Percentiles rank a stretch among this genome's conserved stretches.
phyloP scores from a whole-genome alignment of 768 basidiomycete genomes.

The Boletus huronensis region DNA sequence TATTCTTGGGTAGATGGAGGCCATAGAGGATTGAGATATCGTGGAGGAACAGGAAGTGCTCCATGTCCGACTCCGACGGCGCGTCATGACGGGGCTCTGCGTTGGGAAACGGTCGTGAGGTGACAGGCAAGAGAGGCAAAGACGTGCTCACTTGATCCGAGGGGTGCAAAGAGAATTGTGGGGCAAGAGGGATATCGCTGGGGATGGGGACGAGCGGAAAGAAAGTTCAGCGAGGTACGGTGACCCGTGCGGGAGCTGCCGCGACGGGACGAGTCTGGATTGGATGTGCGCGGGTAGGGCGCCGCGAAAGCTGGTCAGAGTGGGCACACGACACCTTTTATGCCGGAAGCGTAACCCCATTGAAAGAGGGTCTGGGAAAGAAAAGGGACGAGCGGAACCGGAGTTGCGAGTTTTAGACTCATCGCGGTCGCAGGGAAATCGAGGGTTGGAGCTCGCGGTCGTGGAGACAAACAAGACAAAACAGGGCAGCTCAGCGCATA shows the following conservation, averaged over 20 bases:
- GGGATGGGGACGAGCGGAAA: no score
- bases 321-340: conserved; percentile 29
- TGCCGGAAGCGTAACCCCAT: conserved; percentile 10
- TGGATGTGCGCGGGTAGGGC: not conserved
- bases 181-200: no score
- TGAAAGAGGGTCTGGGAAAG: conserved; percentile 3
- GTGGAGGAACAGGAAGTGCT: conserved; percentile 24
- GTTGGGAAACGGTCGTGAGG: not conserved
- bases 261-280: not conserved
- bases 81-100: not conserved
- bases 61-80: conserved; percentile 11
- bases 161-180: not conserved
- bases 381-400: no score
- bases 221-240: not conserved
- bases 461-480: conserved; percentile 38
- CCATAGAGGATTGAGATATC: conserved; percentile 24
- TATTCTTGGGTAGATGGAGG: conserved; percentile 23
- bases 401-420: not conserved
- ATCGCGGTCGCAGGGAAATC: not conserved
- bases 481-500: conserved; percentile 21
- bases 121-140: no score
- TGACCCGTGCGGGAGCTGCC: not conserved
- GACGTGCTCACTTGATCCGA: not conserved
- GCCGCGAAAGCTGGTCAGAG: not conserved
- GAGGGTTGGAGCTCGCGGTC: no score